Conservation (phyloP, 495 filamentous ascomycete genomes). For the Clohesyomyces aquaticus region DNA sequence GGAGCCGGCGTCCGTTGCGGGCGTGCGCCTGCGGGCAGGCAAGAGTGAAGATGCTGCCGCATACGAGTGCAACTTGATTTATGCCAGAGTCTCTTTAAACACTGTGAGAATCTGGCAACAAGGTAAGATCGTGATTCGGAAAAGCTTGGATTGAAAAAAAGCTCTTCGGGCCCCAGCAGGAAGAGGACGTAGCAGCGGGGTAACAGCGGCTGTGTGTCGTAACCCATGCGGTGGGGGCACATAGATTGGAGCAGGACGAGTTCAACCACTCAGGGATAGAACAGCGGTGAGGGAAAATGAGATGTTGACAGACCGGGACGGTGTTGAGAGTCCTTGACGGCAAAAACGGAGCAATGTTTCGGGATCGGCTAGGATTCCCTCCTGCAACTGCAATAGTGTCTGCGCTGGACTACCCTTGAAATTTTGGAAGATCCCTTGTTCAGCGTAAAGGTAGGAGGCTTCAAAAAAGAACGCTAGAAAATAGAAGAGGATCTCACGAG, state of each 20-base stretch:
- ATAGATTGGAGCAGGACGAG: constrained; percentile 33
- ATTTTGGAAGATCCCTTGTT: not conserved
- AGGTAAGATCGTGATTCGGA: not conserved
- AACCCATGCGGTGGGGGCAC: constrained; percentile 31
- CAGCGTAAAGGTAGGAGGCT: not conserved
- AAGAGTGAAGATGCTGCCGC: constrained; percentile 26
- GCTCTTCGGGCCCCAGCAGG: constrained; percentile 15
- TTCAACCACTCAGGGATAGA: constrained; percentile 32
- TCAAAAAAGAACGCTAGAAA: constrained; percentile 25
- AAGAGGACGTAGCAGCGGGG: constrained; percentile 23
- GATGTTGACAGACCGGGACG: not conserved
- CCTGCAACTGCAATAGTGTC: not conserved
- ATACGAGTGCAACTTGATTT: constrained; percentile 23
- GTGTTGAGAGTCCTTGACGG: constrained; percentile 21
- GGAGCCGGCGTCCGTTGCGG: constrained; percentile 24
- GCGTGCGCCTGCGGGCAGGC: constrained; percentile 3
- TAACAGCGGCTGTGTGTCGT: constrained; percentile 27
- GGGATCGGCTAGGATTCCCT: not conserved
- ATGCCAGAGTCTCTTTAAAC: constrained; percentile 1
- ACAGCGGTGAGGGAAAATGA: constrained; percentile 34
- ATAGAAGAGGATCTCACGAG: constrained; percentile 12
- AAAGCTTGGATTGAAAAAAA: constrained; percentile 6
- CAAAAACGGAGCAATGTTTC: constrained; percentile 24
- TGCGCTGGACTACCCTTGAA: not conserved
- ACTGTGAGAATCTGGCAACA: not conserved